phyloP scores from a whole-genome alignment of 2,329 filamentous ascomycete genomes.

The Trichoderma oligosporum region DNA sequence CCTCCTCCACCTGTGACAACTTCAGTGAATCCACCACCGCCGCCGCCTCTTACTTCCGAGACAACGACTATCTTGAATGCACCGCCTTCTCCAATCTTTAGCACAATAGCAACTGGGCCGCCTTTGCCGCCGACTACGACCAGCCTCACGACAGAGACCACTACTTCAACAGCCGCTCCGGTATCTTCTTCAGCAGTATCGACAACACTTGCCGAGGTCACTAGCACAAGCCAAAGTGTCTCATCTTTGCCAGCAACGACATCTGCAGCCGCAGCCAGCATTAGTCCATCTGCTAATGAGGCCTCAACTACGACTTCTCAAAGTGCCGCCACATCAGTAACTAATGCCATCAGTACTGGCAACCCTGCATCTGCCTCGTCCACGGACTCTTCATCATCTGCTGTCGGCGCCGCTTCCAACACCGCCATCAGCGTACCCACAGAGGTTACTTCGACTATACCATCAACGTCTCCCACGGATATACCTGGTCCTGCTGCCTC shows the following conservation, averaged over 20 bases:
- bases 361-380: neutral
- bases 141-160: neutral
- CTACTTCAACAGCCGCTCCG: neutral
- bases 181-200: neutral
- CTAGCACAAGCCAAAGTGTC: neutral
- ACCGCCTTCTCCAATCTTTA: neutral
- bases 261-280: neutral
- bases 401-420: neutral
- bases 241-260: neutral
- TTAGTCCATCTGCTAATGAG: no score
- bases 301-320: neutral
- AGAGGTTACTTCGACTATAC: neutral
- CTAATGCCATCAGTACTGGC: neutral
- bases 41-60: neutral
- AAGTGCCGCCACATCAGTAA: neutral
- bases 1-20: neutral
- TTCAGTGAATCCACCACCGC: neutral
- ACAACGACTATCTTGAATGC: neutral
- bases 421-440: neutral
- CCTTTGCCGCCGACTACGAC: neutral
- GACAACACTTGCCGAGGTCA: neutral
- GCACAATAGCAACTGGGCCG: neutral
- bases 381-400: neutral
- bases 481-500: neutral
- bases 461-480: neutral